Evolutionary conservation across 2,329 filamentous ascomycete species (phyloP), one percentile per base, ranked within the genome.

Genomic region (Aspergillus sp.): DNA sequence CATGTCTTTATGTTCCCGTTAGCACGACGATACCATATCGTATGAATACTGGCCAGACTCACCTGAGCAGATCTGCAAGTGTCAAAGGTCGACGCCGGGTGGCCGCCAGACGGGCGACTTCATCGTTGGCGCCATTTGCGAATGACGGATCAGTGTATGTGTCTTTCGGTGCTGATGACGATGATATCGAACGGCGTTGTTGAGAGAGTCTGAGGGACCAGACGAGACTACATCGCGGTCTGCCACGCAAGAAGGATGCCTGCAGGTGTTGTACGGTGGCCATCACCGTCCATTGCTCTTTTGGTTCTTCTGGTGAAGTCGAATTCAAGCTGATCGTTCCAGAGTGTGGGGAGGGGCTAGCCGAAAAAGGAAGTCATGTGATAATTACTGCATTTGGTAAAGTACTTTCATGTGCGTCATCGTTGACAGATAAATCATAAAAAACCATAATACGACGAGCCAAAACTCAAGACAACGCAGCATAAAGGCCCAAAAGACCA

Each of bases 41-140:
- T 4, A 36, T 34, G 32, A 7, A 26, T 26, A 49, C 74, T 56
- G 75, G 94, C 85, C 6, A 26, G 29, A 50, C 74, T 57, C 75
- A 94, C 86, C 85, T 91, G 57, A 96, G 86, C 4, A 98, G 76
- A 62, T 97, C 93, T 48, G 85, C 83, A 32, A 98, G 79, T 28
- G 88, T 93, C 60, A 97, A 73, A 7, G 85, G 81, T 61, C 94
- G 86, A 44, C 94, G 79, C 33, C 84, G 82, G 61, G 85, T 82
- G 48, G 82, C 81, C 30, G 90, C 88, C 41, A 97, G 79, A 38
- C 79, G 80, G 41, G 83, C 79, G 54, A 97, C 86, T 63, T 93
- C 86, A 53, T 85, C 81, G 62, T 91, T 85, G 35, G 79, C 77
- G 12, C 81, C 77, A 41, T 71, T 71, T n/a, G 72, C 64, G 27